Evolutionary conservation across 164 flowering plant genomes (phyloP).

Genomic region (Stephania japonica): DNA sequence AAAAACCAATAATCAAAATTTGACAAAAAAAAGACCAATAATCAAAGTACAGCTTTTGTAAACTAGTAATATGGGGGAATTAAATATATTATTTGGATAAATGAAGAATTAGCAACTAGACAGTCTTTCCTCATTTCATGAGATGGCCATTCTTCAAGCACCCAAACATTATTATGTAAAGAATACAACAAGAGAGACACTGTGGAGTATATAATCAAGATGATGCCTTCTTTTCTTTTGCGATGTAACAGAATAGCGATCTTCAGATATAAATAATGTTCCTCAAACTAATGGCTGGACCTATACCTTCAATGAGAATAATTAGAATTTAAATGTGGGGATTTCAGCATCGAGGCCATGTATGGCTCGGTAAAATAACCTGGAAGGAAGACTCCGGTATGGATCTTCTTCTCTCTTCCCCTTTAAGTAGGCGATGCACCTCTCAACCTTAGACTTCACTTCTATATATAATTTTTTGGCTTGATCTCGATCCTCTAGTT

Average conservation of each 20-base stretch:
- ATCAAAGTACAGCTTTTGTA: too few species aligned
- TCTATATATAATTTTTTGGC: conserved; percentile 46
- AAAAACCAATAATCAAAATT: too few species aligned
- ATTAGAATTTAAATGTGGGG: conserved; percentile 53
- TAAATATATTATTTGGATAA: too few species aligned
- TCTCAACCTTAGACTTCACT: conserved; percentile 54
- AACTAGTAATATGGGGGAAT: too few species aligned
- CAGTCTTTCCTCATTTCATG: too few species aligned
- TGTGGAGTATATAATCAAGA: too few species aligned
- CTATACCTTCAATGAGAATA: background rate
- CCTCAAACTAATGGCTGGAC: background rate
- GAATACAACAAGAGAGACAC: too few species aligned
- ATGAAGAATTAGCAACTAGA: too few species aligned
- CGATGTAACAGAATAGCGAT: background rate
- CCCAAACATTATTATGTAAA: too few species aligned
- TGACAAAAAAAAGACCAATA: too few species aligned
- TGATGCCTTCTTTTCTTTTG: too few species aligned
- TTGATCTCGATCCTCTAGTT: conserved; percentile 41
- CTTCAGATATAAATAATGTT: background rate
- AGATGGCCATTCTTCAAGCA: too few species aligned
- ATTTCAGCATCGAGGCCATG: conserved; percentile 43
- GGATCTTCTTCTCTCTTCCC: conserved; percentile 64
- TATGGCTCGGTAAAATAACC: conserved; percentile 43
- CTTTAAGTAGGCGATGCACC: conserved; percentile 42
- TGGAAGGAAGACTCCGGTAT: conserved; percentile 44